Evolutionary conservation across 2,329 filamentous ascomycete genomes (phyloP), one percentile per base, ranked within the genome.

Genomic region (Bipolaris bicolor): DNA sequence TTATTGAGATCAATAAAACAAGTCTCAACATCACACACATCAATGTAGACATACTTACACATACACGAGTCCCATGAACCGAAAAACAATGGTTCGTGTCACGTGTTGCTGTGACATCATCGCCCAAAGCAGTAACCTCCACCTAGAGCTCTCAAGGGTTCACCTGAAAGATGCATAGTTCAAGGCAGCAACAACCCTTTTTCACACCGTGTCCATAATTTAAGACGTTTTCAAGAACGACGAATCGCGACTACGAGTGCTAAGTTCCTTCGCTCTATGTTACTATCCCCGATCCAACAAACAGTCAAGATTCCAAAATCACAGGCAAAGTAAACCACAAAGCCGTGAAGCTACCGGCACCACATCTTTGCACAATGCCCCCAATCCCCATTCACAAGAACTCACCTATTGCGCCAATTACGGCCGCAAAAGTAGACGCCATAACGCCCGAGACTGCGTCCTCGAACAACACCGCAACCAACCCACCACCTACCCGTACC

Each of bases 301-400:
- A n/a, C 7, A 22, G 5, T 22, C 16, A 9, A 15, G 26, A 15
- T 2, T 47, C 7, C 13, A 26, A 18, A 16, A 36, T 0, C 33
- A 37, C 13, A 16, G 22, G 3, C 4, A 33, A 16, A 9, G 16
- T 31, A 29, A 34, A 13, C 5, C 7, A 46, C 40, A 18, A 13
- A 24, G 26, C 26, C 9, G 26, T 10, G 26, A 29, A 29, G 26
- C 26, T 29, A 29, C 26, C 26, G 26, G 26, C n/a, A 16, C 36
- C 44, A 20, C 18, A n/a, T 20, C 13, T 18, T 7, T n/a, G 2
- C 37, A 40, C 36, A 9, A 82, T 82, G 80, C 78, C 80, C 11
- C 79, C 79, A 11, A 77, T 82, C 43, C 78, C 73, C 41, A 74
- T 81, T 53, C 78, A 81, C 74, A 77, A 78, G 54, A 73, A 82